Evolutionary conservation across 768 basidiomycete species (phyloP).

Genomic region (Tephrocybe sp.): DNA sequence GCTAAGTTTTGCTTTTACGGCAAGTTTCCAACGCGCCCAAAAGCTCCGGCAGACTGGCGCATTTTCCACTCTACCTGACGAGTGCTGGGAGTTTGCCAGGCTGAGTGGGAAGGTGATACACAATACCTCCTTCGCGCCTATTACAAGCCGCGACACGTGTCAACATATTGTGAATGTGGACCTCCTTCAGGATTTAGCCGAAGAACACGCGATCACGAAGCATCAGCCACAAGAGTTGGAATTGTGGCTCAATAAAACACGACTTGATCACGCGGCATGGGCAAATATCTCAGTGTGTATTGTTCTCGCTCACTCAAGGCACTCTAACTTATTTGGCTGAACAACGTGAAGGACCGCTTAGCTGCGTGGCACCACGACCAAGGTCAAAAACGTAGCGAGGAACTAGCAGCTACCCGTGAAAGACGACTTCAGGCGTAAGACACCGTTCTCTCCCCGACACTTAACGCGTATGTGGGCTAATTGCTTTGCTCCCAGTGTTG

Average conservation of each 20-base stretch:
- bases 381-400: slow-evolving; percentile 32
- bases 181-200: slow-evolving; percentile 21
- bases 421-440: slow-evolving; percentile 39
- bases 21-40: slow-evolving; percentile 19
- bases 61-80: slow-evolving; percentile 14
- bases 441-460: neutral
- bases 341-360: slow-evolving; percentile 23
- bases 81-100: slow-evolving; percentile 18
- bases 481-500: slow-evolving; percentile 5
- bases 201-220: slow-evolving; percentile 21
- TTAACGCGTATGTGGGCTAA: slow-evolving; percentile 2
- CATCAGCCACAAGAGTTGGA: slow-evolving; percentile 22
- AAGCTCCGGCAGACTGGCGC: slow-evolving; percentile 4
- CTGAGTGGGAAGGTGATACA: slow-evolving; percentile 20
- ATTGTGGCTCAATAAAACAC: slow-evolving; percentile 28
- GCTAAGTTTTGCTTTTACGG: neutral
- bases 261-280: slow-evolving; percentile 27
- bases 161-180: slow-evolving; percentile 17
- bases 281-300: slow-evolving; percentile 25
- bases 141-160: slow-evolving; percentile 20
- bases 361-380: slow-evolving; percentile 32
- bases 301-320: neutral
- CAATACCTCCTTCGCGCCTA: slow-evolving; percentile 19
- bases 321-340: neutral
- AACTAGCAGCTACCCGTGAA: slow-evolving; percentile 34